A percentile compares a stretch with the other conserved stretches of the same genome.
phyloP scores from a whole-genome alignment of 345 rosid genomes.

The Draba incana region DNA sequence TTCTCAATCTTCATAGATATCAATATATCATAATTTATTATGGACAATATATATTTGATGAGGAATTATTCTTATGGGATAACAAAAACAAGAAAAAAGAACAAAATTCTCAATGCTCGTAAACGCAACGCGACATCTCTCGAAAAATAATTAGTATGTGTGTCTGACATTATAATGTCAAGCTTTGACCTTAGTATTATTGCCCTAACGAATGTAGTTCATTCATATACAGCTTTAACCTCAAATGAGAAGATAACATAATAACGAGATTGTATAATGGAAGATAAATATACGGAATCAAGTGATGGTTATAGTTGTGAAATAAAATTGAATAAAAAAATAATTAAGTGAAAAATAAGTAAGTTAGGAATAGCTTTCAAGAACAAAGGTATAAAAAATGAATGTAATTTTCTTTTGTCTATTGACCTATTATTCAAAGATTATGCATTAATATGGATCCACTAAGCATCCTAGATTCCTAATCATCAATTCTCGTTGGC shows the following conservation, averaged over 20 bases:
- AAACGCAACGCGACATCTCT: slow-evolving; percentile 41
- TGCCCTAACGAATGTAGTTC: neutral
- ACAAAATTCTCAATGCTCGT: slow-evolving; percentile 28
- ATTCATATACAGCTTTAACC: slow-evolving; percentile 5
- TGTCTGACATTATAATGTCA: neutral
- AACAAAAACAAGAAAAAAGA: neutral
- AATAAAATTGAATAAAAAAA: neutral
- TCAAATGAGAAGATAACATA: slow-evolving; percentile 6
- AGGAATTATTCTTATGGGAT: slow-evolving; percentile 30
- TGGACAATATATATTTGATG: neutral
- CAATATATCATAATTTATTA: slow-evolving; percentile 6
- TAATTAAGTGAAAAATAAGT: neutral
- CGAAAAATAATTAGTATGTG: neutral
- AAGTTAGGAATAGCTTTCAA: slow-evolving; percentile 5
- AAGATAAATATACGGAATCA: neutral
- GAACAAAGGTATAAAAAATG: neutral
- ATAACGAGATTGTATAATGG: too few relatives aligned
- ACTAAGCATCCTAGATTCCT: too few relatives aligned
- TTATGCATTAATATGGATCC: too few relatives aligned
- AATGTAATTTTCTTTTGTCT: too few relatives aligned
- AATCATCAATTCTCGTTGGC: too few relatives aligned
- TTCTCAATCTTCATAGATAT: slow-evolving; percentile 26
- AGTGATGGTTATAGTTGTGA: neutral
- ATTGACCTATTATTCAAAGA: too few relatives aligned
- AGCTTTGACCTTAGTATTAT: slow-evolving; percentile 27